These are phyloP conservation scores for Thozetella sp. DNA, from an alignment of 495 filamentous ascomycete genomes.

Conservation along the genomic window DNA sequence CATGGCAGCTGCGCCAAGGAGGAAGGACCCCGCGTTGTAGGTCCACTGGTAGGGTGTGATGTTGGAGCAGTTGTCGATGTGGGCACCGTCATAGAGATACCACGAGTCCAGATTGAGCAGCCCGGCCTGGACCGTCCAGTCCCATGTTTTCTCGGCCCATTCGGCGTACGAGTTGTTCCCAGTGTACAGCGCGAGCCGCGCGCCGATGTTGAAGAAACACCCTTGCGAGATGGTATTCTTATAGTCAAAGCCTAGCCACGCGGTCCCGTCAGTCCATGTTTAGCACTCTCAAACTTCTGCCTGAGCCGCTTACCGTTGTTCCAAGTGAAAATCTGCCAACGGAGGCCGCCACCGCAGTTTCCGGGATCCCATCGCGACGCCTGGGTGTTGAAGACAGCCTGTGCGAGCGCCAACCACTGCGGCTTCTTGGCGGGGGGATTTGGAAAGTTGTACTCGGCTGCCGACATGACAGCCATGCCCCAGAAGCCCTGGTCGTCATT, in stretches of 20 bases:
- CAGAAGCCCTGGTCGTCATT: constrained; percentile 74
- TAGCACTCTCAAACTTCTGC: constrained; percentile 54
- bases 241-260: constrained; percentile 60
- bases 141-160: constrained; percentile 72
- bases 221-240: constrained; percentile 76
- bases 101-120: constrained; percentile 46
- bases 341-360: constrained; percentile 73
- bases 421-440: constrained; percentile 60
- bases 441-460: constrained; percentile 63
- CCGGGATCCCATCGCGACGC: constrained; percentile 65
- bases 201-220: constrained; percentile 71
- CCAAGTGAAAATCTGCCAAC: constrained; percentile 83
- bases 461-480: constrained; percentile 68
- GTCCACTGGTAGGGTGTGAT: constrained; percentile 60
- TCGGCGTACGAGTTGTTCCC: constrained; percentile 68
- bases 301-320: constrained; percentile 50
- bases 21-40: constrained; percentile 71
- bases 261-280: constrained; percentile 42
- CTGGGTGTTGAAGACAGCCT: constrained; percentile 80
- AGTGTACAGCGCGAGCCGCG: constrained; percentile 72
- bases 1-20: constrained; percentile 73
- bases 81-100: constrained; percentile 62
- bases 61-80: constrained; percentile 49
- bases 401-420: constrained; percentile 77
- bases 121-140: constrained; percentile 59